Evolutionary conservation across 2,329 filamentous ascomycete species (phyloP).

Genomic region (Arthroderma sp.): DNA sequence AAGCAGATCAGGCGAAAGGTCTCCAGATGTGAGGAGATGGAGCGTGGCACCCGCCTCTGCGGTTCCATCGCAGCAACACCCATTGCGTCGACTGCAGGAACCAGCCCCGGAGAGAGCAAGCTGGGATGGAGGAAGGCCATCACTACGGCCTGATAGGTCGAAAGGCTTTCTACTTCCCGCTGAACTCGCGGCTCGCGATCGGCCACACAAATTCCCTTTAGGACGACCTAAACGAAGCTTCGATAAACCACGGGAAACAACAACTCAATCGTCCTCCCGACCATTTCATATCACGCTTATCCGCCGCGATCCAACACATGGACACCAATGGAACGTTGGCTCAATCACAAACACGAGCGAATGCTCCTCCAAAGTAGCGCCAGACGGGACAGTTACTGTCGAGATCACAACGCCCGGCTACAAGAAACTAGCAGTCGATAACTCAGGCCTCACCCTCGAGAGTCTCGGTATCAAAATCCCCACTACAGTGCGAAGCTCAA

Average conservation of each 20-base stretch:
- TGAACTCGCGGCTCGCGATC: not conserved
- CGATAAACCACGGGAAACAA: constrained; percentile 1
- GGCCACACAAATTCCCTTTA: not conserved
- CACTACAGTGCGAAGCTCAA: not conserved
- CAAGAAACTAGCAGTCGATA: constrained; percentile 38
- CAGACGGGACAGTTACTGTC: constrained; percentile 31
- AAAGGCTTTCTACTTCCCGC: not conserved
- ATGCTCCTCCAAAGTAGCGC: constrained; percentile 7
- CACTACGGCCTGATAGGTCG: not conserved
- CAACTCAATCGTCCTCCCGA: not conserved
- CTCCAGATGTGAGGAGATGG: constrained; percentile 2
- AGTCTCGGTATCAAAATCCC: constrained; percentile 16
- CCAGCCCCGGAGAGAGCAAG: constrained; percentile 2
- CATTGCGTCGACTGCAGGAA: not conserved
- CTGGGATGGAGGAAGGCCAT: constrained; percentile 4
- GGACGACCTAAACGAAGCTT: constrained; percentile 4
- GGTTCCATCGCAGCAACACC: not conserved
- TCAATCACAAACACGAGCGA: constrained; percentile 37
- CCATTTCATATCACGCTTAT: constrained; percentile 45
- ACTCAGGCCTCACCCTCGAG: constrained; percentile 24
- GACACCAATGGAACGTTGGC: constrained; percentile 63
- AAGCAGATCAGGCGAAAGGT: not conserved
- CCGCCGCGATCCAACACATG: constrained; percentile 56
- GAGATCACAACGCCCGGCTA: constrained; percentile 50
- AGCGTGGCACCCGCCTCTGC: constrained; percentile 2